Percentiles rank a stretch among this genome's conserved stretches.
Evolutionary conservation across 768 basidiomycete species (phyloP).

Genomic region (Boletales sp.): DNA sequence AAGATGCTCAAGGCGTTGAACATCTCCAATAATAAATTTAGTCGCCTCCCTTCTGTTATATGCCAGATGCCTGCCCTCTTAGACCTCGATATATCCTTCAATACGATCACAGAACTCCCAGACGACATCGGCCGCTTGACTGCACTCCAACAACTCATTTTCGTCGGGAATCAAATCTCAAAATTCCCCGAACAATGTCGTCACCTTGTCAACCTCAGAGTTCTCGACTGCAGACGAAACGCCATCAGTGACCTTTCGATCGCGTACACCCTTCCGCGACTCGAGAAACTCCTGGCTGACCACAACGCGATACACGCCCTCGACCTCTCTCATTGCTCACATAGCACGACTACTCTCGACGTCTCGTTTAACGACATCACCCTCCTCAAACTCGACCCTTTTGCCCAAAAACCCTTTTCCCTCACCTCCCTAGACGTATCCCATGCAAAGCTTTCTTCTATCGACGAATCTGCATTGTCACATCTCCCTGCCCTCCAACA

Average conservation of each 20-base stretch:
- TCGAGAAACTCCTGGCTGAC: constrained; percentile 71
- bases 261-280: constrained; percentile 63
- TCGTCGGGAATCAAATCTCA: constrained; percentile 83
- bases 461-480: constrained; percentile 70
- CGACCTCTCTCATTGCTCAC: constrained; percentile 70
- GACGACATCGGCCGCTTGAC: constrained; percentile 70
- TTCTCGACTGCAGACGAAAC: constrained; percentile 87
- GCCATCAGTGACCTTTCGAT: constrained; percentile 70
- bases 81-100: constrained; percentile 94
- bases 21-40: constrained; percentile 95
- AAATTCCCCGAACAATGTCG: constrained; percentile 62
- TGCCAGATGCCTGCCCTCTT: constrained; percentile 67
- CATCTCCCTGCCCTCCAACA: constrained; percentile 68
- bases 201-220: constrained; percentile 55
- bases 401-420: constrained; percentile 43
- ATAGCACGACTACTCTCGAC: constrained; percentile 55
- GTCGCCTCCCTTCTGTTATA: constrained; percentile 67
- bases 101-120: constrained; percentile 78
- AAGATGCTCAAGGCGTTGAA: constrained; percentile 73
- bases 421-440: constrained; percentile 84
- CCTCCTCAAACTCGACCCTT: constrained; percentile 58
- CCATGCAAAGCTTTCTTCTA: constrained; percentile 78
- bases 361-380: constrained; percentile 90
- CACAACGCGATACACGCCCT: constrained; percentile 81
- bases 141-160: constrained; percentile 65